These are phyloP conservation scores for Sphaerobolus stellatus DNA, from an alignment of 1,284 basidiomycete genomes.

Conservation along the genomic window DNA sequence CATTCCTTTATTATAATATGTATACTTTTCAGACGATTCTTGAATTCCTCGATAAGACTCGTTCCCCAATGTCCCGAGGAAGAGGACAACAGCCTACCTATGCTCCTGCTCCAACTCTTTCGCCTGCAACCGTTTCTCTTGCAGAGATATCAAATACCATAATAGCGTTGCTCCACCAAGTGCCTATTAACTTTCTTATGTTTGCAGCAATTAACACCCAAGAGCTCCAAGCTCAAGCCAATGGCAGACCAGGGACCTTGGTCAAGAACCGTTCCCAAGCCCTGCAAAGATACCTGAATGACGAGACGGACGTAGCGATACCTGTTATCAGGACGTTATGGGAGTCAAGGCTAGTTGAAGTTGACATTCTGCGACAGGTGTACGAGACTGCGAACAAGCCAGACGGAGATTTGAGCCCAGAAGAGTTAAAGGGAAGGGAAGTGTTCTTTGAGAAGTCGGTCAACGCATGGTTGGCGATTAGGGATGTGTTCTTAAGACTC, in stretches of 20 bases:
- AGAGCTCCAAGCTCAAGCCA: constrained; percentile 33
- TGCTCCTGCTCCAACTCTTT: constrained; percentile 73
- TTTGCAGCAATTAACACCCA: constrained; percentile 28
- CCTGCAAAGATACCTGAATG: constrained; percentile 49
- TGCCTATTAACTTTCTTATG: constrained; percentile 41
- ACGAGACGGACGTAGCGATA: constrained; percentile 41
- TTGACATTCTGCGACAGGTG: constrained; percentile 45
- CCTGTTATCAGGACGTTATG: constrained; percentile 44
- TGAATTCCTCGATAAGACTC: constrained; percentile 80
- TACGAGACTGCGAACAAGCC: constrained; percentile 45
- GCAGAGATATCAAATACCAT: constrained; percentile 55
- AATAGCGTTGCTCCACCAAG: constrained; percentile 63
- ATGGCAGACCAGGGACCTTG: constrained; percentile 30
- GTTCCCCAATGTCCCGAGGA: constrained; percentile 63
- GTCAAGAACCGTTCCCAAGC: constrained; percentile 52
- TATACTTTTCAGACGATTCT: constrained; percentile 58
- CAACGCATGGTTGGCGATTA: constrained; percentile 46
- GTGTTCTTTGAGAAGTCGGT: constrained; percentile 37
- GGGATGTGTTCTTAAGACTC: constrained; percentile 43
- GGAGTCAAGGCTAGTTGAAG: constrained; percentile 51
- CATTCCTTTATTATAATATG: constrained; percentile 9
- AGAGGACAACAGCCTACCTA: constrained; percentile 60
- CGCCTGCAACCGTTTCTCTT: constrained; percentile 80
- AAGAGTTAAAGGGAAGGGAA: constrained; percentile 30
- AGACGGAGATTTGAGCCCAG: constrained; percentile 35